These are phyloP conservation scores for Pseudogymnoascus sp. DNA, from an alignment of 2,329 filamentous ascomycete species.

Conservation along the genomic window DNA sequence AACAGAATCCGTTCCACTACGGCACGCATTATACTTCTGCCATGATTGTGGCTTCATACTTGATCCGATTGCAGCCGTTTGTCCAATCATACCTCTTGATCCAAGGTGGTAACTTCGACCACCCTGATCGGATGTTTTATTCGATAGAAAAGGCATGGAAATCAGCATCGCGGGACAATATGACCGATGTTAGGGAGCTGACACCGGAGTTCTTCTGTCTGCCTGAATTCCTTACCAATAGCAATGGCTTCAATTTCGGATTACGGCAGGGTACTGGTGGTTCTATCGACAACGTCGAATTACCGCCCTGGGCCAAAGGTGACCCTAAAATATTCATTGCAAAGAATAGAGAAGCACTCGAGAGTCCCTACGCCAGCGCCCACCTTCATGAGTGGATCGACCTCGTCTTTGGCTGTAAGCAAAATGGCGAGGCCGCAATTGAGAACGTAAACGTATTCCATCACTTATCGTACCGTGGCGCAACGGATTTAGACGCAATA, in stretches of 20 bases:
- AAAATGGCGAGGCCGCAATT: conserved; percentile 83
- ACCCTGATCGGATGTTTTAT: conserved; percentile 90
- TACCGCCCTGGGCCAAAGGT: conserved; percentile 96
- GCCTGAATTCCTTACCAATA: conserved; percentile 88
- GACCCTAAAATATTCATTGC: conserved; percentile 92
- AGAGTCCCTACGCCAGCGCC: conserved; percentile 85
- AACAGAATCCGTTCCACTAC: conserved; percentile 80
- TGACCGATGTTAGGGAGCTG: conserved; percentile 88
- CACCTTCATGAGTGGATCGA: conserved; percentile 94
- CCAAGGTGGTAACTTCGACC: conserved; percentile 93
- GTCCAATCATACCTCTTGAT: conserved; percentile 91
- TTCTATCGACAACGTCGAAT: conserved; percentile 72
- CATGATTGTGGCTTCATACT: conserved; percentile 95
- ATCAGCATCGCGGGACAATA: conserved; percentile 81
- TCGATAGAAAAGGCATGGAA: conserved; percentile 87
- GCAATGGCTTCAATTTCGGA: conserved; percentile 92
- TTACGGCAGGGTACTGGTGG: conserved; percentile 71
- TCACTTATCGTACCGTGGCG: conserved; percentile 88
- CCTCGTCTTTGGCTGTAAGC: conserved; percentile 87
- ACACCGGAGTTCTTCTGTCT: conserved; percentile 97
- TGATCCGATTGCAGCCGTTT: conserved; percentile 91
- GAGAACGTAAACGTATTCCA: conserved; percentile 95
- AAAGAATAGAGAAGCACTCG: conserved; percentile 90
- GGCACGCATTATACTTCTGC: conserved; percentile 98
- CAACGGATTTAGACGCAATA: conserved; percentile 86